Evolutionary conservation across 2,329 filamentous ascomycete species (phyloP).

Genomic region (Grosmannia huntii): DNA sequence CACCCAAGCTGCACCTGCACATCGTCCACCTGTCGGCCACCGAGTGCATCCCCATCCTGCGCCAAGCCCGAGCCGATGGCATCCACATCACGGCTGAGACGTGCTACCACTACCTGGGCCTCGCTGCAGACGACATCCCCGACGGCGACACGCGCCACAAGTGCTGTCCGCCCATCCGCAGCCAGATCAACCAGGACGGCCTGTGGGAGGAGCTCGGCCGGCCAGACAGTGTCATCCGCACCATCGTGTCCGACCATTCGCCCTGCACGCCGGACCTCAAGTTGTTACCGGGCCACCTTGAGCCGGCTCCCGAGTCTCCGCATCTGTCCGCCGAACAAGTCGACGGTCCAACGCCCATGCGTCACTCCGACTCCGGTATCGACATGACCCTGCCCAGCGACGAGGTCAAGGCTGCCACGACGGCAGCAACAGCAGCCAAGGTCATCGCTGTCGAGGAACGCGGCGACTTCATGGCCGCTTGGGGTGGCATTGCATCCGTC

Average conservation of each 20-base stretch:
- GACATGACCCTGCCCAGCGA: slow-evolving; percentile 29
- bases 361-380: slow-evolving; percentile 39
- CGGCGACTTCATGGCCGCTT: slow-evolving; percentile 90
- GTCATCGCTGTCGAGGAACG: slow-evolving; percentile 4
- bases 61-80: slow-evolving; percentile 56
- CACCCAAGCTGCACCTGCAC: slow-evolving; percentile 74
- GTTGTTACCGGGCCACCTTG: slow-evolving; percentile 59
- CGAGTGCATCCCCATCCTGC: slow-evolving; percentile 71
- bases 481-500: slow-evolving; percentile 92
- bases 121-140: slow-evolving; percentile 69
- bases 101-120: slow-evolving; percentile 85
- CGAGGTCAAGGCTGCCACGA: slow-evolving; percentile 12
- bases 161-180: slow-evolving; percentile 86
- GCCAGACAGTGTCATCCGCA: slow-evolving; percentile 68
- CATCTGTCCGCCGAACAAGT: slow-evolving; percentile 9
- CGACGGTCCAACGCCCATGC: slow-evolving; percentile 19
- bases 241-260: slow-evolving; percentile 89
- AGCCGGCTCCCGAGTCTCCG: slow-evolving; percentile 14
- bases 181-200: slow-evolving; percentile 65
- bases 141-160: slow-evolving; percentile 87
- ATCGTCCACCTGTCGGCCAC: slow-evolving; percentile 90
- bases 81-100: slow-evolving; percentile 88
- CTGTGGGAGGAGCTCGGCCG: slow-evolving; percentile 73
- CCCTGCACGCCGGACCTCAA: slow-evolving; percentile 94
- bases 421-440: background rate